phyloP scores from a whole-genome alignment of 257 asterid genomes.

The Asclepias syriaca region DNA sequence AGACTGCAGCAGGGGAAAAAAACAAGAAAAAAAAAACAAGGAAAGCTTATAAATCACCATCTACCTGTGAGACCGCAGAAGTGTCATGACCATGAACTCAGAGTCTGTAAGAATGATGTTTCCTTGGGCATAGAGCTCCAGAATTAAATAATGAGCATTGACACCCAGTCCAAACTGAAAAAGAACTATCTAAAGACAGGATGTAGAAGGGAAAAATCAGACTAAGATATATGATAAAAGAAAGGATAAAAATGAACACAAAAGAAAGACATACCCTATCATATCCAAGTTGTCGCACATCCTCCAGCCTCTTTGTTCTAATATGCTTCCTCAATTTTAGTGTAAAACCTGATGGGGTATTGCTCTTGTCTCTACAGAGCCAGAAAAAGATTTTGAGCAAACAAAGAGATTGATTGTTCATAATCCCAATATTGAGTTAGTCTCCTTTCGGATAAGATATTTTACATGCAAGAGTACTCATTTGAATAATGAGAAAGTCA shows the following conservation, averaged over 20 bases:
- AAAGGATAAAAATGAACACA: constrained; percentile 3
- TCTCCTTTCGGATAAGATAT: neutral
- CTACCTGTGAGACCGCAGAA: constrained; percentile 96
- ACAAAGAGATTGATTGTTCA: neutral
- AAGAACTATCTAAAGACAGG: constrained; percentile 63
- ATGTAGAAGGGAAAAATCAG: constrained; percentile 1
- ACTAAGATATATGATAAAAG: neutral
- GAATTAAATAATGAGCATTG: constrained; percentile 81
- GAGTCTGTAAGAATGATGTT: constrained; percentile 87
- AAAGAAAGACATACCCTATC: constrained; percentile 60
- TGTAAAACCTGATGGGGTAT: constrained; percentile 96
- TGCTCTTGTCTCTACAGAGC: constrained; percentile 79
- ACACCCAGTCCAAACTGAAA: constrained; percentile 90
- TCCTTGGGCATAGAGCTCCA: constrained; percentile 99
- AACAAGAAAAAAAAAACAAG: neutral
- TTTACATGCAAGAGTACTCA: neutral
- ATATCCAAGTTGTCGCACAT: constrained; percentile 96
- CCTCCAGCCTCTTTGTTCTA: constrained; percentile 95
- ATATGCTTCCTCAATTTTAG: constrained; percentile 92
- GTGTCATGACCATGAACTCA: constrained; percentile 84
- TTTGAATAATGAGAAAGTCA: neutral
- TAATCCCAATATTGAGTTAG: neutral
- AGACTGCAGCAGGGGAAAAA: constrained; percentile 11
- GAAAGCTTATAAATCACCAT: constrained; percentile 12
- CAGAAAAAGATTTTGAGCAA: neutral